Percentiles rank a stretch among this genome's conserved stretches.
Conservation (phyloP, 352 stramenopile genomes). For the Nothophytophthora sp. region DNA sequence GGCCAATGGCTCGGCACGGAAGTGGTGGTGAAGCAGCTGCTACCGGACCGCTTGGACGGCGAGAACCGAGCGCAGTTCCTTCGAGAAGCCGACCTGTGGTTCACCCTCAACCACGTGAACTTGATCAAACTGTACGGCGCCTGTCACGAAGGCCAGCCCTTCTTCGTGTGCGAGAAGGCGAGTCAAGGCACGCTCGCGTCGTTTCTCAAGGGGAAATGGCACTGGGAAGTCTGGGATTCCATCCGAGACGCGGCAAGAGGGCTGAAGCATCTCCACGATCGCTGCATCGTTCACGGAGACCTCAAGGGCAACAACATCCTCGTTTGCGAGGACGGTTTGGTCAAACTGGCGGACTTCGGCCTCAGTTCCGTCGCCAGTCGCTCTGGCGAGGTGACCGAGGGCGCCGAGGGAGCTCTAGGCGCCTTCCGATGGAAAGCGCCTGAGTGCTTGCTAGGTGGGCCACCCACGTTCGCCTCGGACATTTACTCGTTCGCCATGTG, state of each 20-base stretch:
- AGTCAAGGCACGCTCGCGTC: background rate
- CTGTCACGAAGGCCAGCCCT: slow-evolving; percentile 13
- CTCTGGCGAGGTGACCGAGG: background rate
- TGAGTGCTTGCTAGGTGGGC: slow-evolving; percentile 3
- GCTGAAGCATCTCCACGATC: slow-evolving; percentile 25
- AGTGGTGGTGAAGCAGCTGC: slow-evolving; percentile 15
- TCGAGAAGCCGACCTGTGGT: slow-evolving; percentile 22
- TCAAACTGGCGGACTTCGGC: slow-evolving; percentile 21
- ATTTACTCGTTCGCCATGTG: slow-evolving; percentile 22
- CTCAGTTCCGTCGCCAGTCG: slow-evolving; percentile 14
- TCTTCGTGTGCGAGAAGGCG: slow-evolving; percentile 17
- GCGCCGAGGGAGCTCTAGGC: background rate
- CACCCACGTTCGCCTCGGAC: slow-evolving; percentile 15
- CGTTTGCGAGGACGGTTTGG: slow-evolving; percentile 25
- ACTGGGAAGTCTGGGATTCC: too few relatives aligned
- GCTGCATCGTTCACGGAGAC: slow-evolving; percentile 22
- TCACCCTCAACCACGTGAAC: slow-evolving; percentile 24
- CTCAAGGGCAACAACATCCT: slow-evolving; percentile 34
- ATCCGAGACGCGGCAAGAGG: too few relatives aligned
- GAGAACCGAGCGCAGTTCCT: slow-evolving; percentile 8
- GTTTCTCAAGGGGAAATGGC: slow-evolving; percentile 5
- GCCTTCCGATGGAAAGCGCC: slow-evolving; percentile 23
- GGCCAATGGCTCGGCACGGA: slow-evolving; percentile 13
- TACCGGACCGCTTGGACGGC: background rate
- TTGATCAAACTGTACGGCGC: slow-evolving; percentile 29